Base-by-base conservation (phyloP, 345 rosid genomes). In the Salix exigua region DNA sequence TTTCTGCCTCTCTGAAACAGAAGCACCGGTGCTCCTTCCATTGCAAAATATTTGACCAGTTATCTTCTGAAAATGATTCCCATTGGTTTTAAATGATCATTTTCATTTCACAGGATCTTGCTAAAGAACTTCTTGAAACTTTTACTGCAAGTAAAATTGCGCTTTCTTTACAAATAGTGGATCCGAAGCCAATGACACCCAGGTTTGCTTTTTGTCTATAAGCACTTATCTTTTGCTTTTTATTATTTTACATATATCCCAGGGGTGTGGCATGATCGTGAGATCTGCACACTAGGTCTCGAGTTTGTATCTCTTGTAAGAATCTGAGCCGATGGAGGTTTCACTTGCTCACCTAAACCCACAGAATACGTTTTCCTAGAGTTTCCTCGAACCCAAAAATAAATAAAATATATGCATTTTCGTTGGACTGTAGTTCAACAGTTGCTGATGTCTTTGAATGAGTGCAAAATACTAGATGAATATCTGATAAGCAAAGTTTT, bases 161-260 rank as follows among this genome's bases (percentile, higher is more conserved):
- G 97, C 80, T 2, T 96, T 96, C n/a, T 96, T 93, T 85, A 90
- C 97, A 37, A 96, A 91, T 70, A 87, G 98, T 83, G 98, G 99
- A 83, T 96, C 99, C 71, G 98, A 96, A 72, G 99, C 99, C 82
- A 96, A 92, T 46, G 99, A 96, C 78, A 90, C 98, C 9, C 99
- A 94, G 97, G 97, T 96, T 66, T 77, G 40, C 63, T 18, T 66
- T 38, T 53, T 19, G 31, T 58, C 42, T 70, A 66, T 72, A 40
- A 42, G 26, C 26, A 17, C 26, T 72, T 55, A 6, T 11, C 7
- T 19, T 46, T 23, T 51, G 4, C 28, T 64, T 28, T n/a, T 0
- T 7, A 14, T 42, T 37, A 14, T 44, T 0, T 44, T 44, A 44
- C 4, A 44, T 44, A 11, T n/a, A n/a, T n/a, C n/a, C n/a, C n/a